Conservation (phyloP, 2,329 filamentous ascomycete species). For the Aspergillus sp. region DNA sequence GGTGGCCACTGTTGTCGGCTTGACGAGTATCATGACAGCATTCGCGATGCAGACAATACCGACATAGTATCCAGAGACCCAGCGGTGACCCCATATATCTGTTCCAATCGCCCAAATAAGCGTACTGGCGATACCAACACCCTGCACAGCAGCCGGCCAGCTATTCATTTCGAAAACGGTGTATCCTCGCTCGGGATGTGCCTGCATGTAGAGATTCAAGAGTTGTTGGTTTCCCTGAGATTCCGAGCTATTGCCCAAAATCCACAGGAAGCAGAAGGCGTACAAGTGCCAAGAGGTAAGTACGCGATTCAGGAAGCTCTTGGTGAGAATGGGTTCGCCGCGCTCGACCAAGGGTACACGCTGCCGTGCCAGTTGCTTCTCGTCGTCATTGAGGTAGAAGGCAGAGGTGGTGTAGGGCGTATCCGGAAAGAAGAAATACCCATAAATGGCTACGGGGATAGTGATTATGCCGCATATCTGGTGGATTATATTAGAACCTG, state of each 20-base stretch:
- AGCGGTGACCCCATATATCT: conserved; percentile 61
- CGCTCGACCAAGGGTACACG: conserved; percentile 26
- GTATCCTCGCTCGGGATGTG: conserved; percentile 46
- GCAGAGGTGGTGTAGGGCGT: conserved; percentile 36
- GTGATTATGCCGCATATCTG: conserved; percentile 42
- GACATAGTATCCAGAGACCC: conserved; percentile 67
- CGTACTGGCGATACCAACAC: conserved; percentile 55
- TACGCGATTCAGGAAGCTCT: conserved; percentile 28
- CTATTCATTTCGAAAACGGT: conserved; percentile 53
- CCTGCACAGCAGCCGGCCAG: conserved; percentile 54
- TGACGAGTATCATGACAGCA: conserved; percentile 60
- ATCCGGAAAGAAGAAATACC: conserved; percentile 44
- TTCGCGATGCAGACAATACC: conserved; percentile 62
- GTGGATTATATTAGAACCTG: not conserved
- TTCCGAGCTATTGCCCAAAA: conserved; percentile 70
- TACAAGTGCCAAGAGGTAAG: conserved; percentile 39
- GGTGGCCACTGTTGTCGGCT: conserved; percentile 51
- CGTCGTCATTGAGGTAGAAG: conserved; percentile 32
- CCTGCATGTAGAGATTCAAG: conserved; percentile 52
- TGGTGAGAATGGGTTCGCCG: conserved; percentile 19
- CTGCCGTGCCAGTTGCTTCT: conserved; percentile 30
- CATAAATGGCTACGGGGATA: conserved; percentile 44
- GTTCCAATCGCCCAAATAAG: conserved; percentile 70
- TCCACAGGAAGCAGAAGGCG: conserved; percentile 41
- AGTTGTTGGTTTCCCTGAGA: conserved; percentile 67